phyloP scores from a whole-genome alignment of 2,329 filamentous ascomycete species.

The Herpotrichia juniperi region DNA sequence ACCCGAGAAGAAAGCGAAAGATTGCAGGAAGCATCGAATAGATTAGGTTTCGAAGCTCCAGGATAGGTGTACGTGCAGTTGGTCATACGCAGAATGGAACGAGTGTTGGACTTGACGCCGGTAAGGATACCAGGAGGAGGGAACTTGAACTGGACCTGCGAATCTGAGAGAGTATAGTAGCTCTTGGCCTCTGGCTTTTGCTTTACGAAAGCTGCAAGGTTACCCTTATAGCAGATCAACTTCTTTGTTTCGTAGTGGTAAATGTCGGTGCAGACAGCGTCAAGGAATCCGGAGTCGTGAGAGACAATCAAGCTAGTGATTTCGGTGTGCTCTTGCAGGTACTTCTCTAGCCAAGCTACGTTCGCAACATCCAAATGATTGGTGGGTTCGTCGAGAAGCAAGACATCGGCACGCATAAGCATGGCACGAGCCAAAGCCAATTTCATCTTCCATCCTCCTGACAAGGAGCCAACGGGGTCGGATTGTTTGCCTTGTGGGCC shows the following conservation, averaged over 20 bases:
- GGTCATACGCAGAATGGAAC: constrained; percentile 93
- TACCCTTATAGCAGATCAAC: constrained; percentile 83
- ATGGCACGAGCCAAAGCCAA: constrained; percentile 93
- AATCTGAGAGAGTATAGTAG: constrained; percentile 94
- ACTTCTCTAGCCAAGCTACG: constrained; percentile 93
- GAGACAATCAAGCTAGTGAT: constrained; percentile 98
- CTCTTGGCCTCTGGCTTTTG: constrained; percentile 93
- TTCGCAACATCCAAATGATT: constrained; percentile 98
- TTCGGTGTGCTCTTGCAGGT: constrained; percentile 92
- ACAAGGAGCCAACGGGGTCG: constrained; percentile 90
- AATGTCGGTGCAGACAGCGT: constrained; percentile 97
- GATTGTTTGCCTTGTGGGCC: constrained; percentile 88
- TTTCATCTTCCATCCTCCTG: constrained; percentile 99
- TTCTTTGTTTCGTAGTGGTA: constrained; percentile 99
- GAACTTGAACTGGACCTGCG: constrained; percentile 95
- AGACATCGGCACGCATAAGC: constrained; percentile 94
- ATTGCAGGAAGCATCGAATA: constrained; percentile 84
- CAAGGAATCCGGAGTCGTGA: constrained; percentile 97
- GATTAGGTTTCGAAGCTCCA: constrained; percentile 83
- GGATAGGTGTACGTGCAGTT: constrained; percentile 94
- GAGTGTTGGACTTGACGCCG: constrained; percentile 93
- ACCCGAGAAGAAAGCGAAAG: constrained; percentile 89
- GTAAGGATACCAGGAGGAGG: constrained; percentile 91
- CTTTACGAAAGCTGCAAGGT: constrained; percentile 83
- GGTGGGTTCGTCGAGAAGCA: constrained; percentile 96